Evolutionary conservation across 768 basidiomycete genomes (phyloP).

Genomic region (Hygrophoropsis aurantiaca): DNA sequence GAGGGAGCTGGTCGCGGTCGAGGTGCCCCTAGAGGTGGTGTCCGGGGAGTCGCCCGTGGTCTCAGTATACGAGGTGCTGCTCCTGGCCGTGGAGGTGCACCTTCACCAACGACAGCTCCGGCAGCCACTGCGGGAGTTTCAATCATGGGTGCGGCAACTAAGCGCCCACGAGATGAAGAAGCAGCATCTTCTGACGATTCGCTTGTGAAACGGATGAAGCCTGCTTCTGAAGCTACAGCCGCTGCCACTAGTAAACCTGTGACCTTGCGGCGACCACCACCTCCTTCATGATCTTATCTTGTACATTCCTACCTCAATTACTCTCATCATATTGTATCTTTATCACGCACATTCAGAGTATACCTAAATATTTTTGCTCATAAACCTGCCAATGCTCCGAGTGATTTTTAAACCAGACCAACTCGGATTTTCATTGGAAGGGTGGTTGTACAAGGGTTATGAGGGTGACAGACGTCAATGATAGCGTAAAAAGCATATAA

Average conservation of each 20-base stretch:
- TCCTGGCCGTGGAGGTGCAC: constrained; percentile 16
- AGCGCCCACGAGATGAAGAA: constrained; percentile 63
- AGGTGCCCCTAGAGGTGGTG: constrained; percentile 30
- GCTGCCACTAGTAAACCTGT: constrained; percentile 29
- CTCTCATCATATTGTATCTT: constrained; percentile 17
- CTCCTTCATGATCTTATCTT: constrained; percentile 7
- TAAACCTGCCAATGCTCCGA: no score
- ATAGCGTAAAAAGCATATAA: constrained; percentile 15
- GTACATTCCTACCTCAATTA: not conserved
- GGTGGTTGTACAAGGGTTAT: constrained; percentile 7
- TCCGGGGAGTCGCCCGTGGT: constrained; percentile 30
- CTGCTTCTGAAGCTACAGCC: constrained; percentile 36
- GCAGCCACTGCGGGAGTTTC: constrained; percentile 44
- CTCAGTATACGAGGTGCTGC: constrained; percentile 30
- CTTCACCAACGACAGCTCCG: constrained; percentile 24
- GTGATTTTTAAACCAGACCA: no score
- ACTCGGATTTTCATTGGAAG: no score
- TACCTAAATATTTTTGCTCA: no score
- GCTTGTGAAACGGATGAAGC: constrained; percentile 66
- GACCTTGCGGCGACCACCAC: constrained; percentile 32
- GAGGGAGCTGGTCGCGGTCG: constrained; percentile 29
- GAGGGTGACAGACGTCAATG: constrained; percentile 16
- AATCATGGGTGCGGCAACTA: constrained; percentile 65
- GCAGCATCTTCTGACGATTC: constrained; percentile 50
- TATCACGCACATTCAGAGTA: constrained; percentile 10